A percentile compares a stretch with the other conserved stretches of the same genome.
Evolutionary conservation across 192 early-diverging fungal species (phyloP).

Genomic region (Coemansia sp.): DNA sequence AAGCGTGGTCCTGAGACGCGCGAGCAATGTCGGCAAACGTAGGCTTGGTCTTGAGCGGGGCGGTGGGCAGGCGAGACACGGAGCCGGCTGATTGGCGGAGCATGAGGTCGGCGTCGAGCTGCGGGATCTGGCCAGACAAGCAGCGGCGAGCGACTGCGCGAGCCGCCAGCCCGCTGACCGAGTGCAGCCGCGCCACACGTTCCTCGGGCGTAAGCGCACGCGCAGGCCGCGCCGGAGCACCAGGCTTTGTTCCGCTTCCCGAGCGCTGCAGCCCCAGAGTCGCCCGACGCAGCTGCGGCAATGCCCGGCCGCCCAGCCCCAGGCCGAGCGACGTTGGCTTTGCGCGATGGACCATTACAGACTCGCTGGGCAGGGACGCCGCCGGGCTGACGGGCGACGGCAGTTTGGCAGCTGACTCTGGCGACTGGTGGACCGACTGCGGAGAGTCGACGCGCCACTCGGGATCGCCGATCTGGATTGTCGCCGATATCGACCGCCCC

Average conservation of each 20-base stretch:
- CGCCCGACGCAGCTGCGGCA: slow-evolving; percentile 18
- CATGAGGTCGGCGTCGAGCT: slow-evolving; percentile 26
- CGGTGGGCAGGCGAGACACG: not conserved
- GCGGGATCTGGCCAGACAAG: slow-evolving; percentile 45
- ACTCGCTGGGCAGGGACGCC: not conserved
- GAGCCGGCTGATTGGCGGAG: slow-evolving; percentile 18
- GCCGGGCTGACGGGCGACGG: slow-evolving; percentile 39
- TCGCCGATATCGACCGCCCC: slow-evolving; percentile 22
- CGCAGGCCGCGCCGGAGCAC: not conserved
- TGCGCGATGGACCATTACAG: not conserved
- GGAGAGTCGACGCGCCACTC: slow-evolving; percentile 54
- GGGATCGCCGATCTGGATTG: slow-evolving; percentile 54
- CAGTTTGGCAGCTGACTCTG: slow-evolving; percentile 15
- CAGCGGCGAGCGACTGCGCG: slow-evolving; percentile 50
- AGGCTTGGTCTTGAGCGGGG: slow-evolving; percentile 18
- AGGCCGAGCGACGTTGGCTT: slow-evolving; percentile 28
- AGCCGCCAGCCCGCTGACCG: slow-evolving; percentile 53
- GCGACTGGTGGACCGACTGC: slow-evolving; percentile 19
- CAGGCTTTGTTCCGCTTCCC: not conserved
- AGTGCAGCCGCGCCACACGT: slow-evolving; percentile 42
- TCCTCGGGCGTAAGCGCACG: slow-evolving; percentile 47
- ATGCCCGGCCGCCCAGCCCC: slow-evolving; percentile 2
- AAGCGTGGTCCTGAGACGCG: slow-evolving; percentile 16
- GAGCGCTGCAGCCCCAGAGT: slow-evolving; percentile 30
- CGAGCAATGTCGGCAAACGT: slow-evolving; percentile 50